Evolutionary conservation across 2,329 filamentous ascomycete species (phyloP), one percentile per base, ranked within the genome.

Genomic region (Cladosporium velox): DNA sequence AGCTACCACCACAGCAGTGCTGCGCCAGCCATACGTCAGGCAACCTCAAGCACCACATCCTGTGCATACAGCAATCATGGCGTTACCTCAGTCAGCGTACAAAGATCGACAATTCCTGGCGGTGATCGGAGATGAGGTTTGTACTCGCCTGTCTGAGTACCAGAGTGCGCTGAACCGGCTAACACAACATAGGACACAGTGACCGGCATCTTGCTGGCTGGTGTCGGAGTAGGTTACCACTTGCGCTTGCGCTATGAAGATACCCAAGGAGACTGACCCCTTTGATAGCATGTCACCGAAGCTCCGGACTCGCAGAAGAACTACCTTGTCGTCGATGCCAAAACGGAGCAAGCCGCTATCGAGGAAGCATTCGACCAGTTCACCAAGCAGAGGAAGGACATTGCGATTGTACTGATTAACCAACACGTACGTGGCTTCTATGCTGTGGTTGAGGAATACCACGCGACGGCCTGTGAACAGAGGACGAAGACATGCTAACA

Each of bases 341-440:
- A 98, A 85, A 99, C 94, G 44, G 93, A 97, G 71, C 95, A 86
- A 63, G 83, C 91, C 3, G 84, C 91, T 66, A 97, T 99, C 76
- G 95, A 98, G 80, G 87, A 89, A 41, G 90, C 93, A 11, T 99
- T 99, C 77, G 90, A 96, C 70, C 86, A 86, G 71, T 98, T 97
- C 79, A 97, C 93, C 10, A 87, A 88, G 65, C 87, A 95, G 79
- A 86, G 95, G 77, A 98, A 98, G 80, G 95, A 99, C 77, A 97
- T 99, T 78, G 95, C 93, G 32, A 96, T 99, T 74, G 80, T 99
- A 68, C 83, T 99, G 71, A 98, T 99, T 80, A 99, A 99, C 79
- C 95, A 99, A 81, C 95, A 99, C 82, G 94, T 97, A 81, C 67
- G 85, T 77, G 18, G 12, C 10, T 59, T 51, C 21, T 21, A 44